phyloP scores from a whole-genome alignment of 495 filamentous ascomycete species.

The Podospora comata region DNA sequence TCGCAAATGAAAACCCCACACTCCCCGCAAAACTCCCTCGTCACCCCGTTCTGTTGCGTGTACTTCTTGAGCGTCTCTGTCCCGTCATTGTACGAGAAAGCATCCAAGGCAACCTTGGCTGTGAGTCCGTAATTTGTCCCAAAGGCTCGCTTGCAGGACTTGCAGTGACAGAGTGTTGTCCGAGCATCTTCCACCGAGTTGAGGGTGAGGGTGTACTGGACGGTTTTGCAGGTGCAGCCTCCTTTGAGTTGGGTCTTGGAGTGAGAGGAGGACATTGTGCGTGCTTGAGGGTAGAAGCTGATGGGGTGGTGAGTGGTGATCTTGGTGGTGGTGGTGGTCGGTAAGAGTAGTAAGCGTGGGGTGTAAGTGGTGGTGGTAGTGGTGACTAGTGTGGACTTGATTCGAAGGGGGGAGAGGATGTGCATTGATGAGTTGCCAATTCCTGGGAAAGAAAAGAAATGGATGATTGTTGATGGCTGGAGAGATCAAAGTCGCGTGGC shows the following conservation, averaged over 20 bases:
- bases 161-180: conserved; percentile 64
- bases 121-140: conserved; percentile 63
- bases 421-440: neutral
- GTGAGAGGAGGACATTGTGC: neutral
- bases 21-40: conserved; percentile 58
- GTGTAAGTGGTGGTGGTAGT: neutral
- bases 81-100: conserved; percentile 24
- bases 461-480: neutral
- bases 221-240: conserved; percentile 23
- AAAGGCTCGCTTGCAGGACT: conserved; percentile 62
- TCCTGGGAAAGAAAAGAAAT: neutral
- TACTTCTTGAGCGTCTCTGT: conserved; percentile 19
- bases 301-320: neutral
- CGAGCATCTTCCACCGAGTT: conserved; percentile 43
- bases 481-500: too few relatives aligned
- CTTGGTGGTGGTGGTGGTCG: neutral
- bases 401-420: neutral
- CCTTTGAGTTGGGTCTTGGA: conserved; percentile 20
- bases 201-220: conserved; percentile 26
- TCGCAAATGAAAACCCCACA: conserved; percentile 64
- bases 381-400: neutral
- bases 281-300: neutral
- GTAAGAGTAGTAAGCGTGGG: neutral
- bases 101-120: conserved; percentile 46
- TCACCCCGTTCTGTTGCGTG: conserved; percentile 32